Base-by-base conservation (phyloP, 305 asterid species). In the Fraxinus platypoda region DNA sequence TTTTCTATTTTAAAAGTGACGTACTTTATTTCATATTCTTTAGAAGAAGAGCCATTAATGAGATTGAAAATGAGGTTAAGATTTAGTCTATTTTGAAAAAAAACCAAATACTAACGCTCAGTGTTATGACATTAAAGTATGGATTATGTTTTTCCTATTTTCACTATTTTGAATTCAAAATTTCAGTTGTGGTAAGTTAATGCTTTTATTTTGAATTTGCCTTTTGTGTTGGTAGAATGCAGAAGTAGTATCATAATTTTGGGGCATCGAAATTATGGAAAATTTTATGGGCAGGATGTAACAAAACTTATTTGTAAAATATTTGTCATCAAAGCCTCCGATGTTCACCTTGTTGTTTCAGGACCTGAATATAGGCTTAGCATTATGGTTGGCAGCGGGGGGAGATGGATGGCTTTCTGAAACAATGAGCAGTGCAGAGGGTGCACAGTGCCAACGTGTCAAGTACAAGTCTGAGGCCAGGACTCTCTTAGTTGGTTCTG, bases 331-430 rank as follows among this genome's bases (percentile, higher is more conserved):
- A 28, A 74, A 43, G 52, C 72, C 28, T 23, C 37, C 31, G 3
- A 19, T 21, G 33, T 43, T 78, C 49, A 37, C 25, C 28, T 72
- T 71, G 46, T 88, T 82, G 74, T 81, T 81, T 81, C 87, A 95
- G 98, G 99, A 95, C 86, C 96, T 95, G 82, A 95, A 95, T 88
- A 95, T 95, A 84, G 99, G 99, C 80, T 78, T 91, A 78, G 99
- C 99, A 34, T 84, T 95, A 80, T 95, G 99, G 99, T 83, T 95
- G 80, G 99, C 99, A 81, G 97, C 97, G 82, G 88, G 91, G 34
- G 99, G 99, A 70, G 94, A 91, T 75, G 99, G 99, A 80, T 90
- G 91, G 87, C 89, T 94, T 68, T 93, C 88, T 80, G 89, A 89
- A 46, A 88, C 80, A 71, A 74, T 73, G 73, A 84, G 80, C 73